Conservation (phyloP, 2,329 filamentous ascomycete species). For the Zymoseptoria tritici region DNA sequence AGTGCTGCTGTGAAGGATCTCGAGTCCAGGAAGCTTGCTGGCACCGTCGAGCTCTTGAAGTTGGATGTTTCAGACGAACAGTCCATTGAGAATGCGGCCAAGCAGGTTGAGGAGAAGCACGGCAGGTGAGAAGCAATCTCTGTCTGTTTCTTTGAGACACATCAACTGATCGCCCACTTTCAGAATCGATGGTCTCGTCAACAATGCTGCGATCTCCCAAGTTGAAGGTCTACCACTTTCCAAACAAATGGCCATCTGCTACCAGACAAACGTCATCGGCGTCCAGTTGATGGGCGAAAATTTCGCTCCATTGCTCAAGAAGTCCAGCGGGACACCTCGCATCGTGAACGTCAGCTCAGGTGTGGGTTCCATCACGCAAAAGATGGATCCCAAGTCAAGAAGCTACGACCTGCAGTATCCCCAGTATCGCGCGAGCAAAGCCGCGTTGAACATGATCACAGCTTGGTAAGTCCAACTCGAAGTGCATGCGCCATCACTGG, state of each 20-base stretch:
- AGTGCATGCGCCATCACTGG: neutral
- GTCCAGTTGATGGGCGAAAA: slow-evolving; percentile 17
- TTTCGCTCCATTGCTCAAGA: slow-evolving; percentile 24
- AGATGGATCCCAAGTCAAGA: slow-evolving; percentile 22
- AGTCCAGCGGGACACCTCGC: slow-evolving; percentile 14
- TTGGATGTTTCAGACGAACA: slow-evolving; percentile 21
- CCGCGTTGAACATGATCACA: slow-evolving; percentile 35
- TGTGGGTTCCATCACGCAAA: slow-evolving; percentile 28
- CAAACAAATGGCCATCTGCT: slow-evolving; percentile 21
- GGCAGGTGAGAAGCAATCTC: slow-evolving; percentile 13
- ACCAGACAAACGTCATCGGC: slow-evolving; percentile 24
- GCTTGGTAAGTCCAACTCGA: slow-evolving; percentile 11
- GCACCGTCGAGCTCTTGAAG: slow-evolving; percentile 19
- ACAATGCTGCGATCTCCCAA: slow-evolving; percentile 32
- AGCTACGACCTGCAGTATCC: slow-evolving; percentile 23
- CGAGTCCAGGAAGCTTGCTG: slow-evolving; percentile 11
- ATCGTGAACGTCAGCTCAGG: slow-evolving; percentile 33
- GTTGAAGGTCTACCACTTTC: slow-evolving; percentile 15
- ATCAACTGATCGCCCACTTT: neutral
- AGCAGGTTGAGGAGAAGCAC: slow-evolving; percentile 14
- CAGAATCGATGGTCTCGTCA: slow-evolving; percentile 32
- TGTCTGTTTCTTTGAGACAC: no score
- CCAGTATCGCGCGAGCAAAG: slow-evolving; percentile 33
- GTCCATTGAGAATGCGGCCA: slow-evolving; percentile 20
- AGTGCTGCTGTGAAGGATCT: slow-evolving; percentile 26